These are phyloP conservation scores for Penicillium sp. DNA, from an alignment of 2,329 filamentous ascomycete species.

Conservation along the genomic window DNA sequence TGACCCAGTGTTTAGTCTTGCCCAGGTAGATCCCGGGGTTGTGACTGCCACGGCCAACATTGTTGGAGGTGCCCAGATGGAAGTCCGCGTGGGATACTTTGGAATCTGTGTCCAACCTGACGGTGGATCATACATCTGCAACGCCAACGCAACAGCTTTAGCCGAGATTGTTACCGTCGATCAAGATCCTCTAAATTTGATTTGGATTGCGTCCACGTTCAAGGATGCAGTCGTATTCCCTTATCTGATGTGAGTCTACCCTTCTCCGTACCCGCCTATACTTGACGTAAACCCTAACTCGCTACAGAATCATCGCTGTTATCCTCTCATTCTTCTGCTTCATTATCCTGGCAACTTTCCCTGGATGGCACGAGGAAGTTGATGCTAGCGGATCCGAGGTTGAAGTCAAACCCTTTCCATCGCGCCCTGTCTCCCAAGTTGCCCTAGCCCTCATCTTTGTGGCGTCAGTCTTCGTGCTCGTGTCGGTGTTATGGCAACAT, in stretches of 20 bases:
- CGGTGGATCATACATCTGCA: constrained; percentile 89
- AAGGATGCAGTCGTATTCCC: constrained; percentile 99
- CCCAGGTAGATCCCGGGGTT: constrained; percentile 89
- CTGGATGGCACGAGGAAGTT: constrained; percentile 93
- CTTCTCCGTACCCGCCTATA: background rate
- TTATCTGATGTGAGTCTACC: constrained; percentile 77
- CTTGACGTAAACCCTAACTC: background rate
- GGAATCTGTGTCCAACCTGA: constrained; percentile 95
- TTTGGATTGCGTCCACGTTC: constrained; percentile 96
- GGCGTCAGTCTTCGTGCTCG: constrained; percentile 67
- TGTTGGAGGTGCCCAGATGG: constrained; percentile 79
- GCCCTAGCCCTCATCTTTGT: constrained; percentile 90
- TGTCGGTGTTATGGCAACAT: constrained; percentile 69
- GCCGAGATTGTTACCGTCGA: constrained; percentile 88
- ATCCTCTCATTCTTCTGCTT: constrained; percentile 97
- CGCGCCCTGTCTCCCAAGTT: constrained; percentile 87
- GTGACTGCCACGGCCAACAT: constrained; percentile 87
- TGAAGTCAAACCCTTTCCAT: constrained; percentile 93
- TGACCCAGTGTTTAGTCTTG: constrained; percentile 77
- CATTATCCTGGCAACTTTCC: constrained; percentile 92
- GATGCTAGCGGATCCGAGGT: constrained; percentile 80
- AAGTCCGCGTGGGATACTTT: constrained; percentile 95
- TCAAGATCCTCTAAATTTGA: constrained; percentile 93
- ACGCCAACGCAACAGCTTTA: constrained; percentile 92
- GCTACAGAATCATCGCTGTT: constrained; percentile 85